Evolutionary conservation across 2,329 filamentous ascomycete genomes (phyloP).

Genomic region (Microdochium nivale): DNA sequence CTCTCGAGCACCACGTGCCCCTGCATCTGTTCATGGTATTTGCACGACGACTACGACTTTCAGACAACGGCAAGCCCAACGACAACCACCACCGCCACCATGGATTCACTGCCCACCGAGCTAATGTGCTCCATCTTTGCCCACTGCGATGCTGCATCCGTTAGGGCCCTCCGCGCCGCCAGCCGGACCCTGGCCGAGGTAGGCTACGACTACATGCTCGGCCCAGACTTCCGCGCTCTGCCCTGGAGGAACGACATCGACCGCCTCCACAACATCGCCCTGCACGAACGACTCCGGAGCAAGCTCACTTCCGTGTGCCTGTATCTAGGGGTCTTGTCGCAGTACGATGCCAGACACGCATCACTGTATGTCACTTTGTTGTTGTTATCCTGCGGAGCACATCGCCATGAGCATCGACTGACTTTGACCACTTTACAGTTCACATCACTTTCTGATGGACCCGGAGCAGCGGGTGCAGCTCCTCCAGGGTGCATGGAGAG

Average conservation of each 20-base stretch:
- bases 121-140: constrained; percentile 32
- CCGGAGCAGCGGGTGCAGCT: constrained; percentile 25
- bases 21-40: too few species aligned
- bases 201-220: constrained; percentile 32
- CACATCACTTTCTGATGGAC: constrained; percentile 27
- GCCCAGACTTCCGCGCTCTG: constrained; percentile 30
- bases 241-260: constrained; percentile 36
- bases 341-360: constrained; percentile 25
- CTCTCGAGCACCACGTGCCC: neutral
- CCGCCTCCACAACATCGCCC: constrained; percentile 33
- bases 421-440: constrained; percentile 9
- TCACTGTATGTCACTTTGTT: constrained; percentile 14
- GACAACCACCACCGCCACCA: constrained; percentile 1
- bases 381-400: neutral
- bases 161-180: constrained; percentile 30
- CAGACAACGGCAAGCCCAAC: neutral
- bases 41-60: too few species aligned
- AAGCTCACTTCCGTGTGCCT: constrained; percentile 34
- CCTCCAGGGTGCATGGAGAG: constrained; percentile 25
- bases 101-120: constrained; percentile 28
- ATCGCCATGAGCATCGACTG: too few species aligned
- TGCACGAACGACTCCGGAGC: constrained; percentile 29
- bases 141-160: constrained; percentile 27
- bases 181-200: constrained; percentile 28
- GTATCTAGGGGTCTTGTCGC: constrained; percentile 33